These are phyloP conservation scores for Letharia lupina DNA, from an alignment of 495 filamentous ascomycete species.

Conservation along the genomic window DNA sequence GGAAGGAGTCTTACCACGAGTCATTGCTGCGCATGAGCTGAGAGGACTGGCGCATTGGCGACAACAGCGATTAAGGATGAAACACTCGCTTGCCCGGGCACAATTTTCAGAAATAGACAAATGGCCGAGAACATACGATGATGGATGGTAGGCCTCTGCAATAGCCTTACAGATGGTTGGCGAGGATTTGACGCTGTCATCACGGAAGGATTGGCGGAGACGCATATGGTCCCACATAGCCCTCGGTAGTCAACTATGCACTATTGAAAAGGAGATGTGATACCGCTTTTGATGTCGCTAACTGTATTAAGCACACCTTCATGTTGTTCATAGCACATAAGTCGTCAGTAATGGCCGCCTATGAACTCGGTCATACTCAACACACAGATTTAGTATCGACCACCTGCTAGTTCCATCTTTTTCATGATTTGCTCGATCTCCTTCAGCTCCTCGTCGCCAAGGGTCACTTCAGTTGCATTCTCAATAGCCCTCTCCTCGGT, in stretches of 20 bases:
- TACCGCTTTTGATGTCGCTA: neutral
- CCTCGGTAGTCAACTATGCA: neutral
- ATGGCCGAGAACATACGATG: slow-evolving; percentile 1
- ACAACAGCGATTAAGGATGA: slow-evolving; percentile 14
- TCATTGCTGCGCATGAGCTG: slow-evolving; percentile 15
- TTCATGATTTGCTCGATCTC: slow-evolving; percentile 40
- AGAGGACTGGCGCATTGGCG: slow-evolving; percentile 14
- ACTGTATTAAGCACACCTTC: neutral
- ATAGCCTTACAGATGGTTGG: neutral
- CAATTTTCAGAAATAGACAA: slow-evolving; percentile 6
- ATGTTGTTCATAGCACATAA: neutral
- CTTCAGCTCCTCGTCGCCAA: slow-evolving; percentile 38
- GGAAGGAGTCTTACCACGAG: neutral
- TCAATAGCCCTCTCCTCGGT: slow-evolving; percentile 40
- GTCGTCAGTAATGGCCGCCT: neutral
- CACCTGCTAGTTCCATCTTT: slow-evolving; percentile 33
- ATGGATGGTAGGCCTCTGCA: neutral
- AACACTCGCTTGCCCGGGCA: neutral
- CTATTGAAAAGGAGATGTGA: neutral
- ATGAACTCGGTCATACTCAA: neutral
- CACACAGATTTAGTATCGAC: slow-evolving; percentile 26
- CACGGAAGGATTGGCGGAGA: neutral
- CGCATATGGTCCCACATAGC: neutral
- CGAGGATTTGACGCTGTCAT: neutral
- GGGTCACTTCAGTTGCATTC: slow-evolving; percentile 35